phyloP scores from a whole-genome alignment of 2,329 filamentous ascomycete species.

The Raffaelea ambrosiae region DNA sequence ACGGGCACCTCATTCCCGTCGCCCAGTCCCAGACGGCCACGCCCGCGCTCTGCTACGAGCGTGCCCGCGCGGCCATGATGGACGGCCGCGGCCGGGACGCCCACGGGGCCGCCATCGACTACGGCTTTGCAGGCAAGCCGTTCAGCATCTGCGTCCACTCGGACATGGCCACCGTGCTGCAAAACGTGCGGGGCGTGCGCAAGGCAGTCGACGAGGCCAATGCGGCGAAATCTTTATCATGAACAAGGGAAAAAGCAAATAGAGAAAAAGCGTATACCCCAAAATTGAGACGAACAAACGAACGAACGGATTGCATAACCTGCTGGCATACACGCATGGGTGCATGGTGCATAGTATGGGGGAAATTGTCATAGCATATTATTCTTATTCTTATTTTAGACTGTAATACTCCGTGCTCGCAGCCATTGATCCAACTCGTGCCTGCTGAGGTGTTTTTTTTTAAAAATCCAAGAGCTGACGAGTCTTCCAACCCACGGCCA shows the following conservation, averaged over 20 bases:
- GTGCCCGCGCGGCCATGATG: conserved; percentile 11
- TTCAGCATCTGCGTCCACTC: conserved; percentile 22
- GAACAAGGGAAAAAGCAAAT: not conserved
- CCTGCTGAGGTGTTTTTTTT: too few relatives aligned
- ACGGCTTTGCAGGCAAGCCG: conserved; percentile 16
- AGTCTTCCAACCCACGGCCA: not conserved
- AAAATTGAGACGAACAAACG: not conserved
- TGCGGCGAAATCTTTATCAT: not conserved
- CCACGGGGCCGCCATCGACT: conserved; percentile 11
- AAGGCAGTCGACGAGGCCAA: conserved; percentile 13
- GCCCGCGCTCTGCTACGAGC: conserved; percentile 13
- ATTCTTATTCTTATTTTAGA: not conserved
- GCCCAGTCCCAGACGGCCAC: conserved; percentile 13
- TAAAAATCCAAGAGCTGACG: too few relatives aligned
- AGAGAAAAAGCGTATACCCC: not conserved
- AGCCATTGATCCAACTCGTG: not conserved
- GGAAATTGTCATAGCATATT: not conserved
- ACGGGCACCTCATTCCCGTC: conserved; percentile 15
- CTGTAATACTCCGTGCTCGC: not conserved
- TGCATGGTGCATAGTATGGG: not conserved
- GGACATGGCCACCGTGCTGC: conserved; percentile 19
- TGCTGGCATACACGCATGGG: not conserved
- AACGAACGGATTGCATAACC: not conserved
- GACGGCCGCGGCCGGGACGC: conserved; percentile 13
- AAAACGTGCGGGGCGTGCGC: conserved; percentile 17